Evolutionary conservation across 257 asterid genomes (phyloP).

Genomic region (Solanum appendiculatum): DNA sequence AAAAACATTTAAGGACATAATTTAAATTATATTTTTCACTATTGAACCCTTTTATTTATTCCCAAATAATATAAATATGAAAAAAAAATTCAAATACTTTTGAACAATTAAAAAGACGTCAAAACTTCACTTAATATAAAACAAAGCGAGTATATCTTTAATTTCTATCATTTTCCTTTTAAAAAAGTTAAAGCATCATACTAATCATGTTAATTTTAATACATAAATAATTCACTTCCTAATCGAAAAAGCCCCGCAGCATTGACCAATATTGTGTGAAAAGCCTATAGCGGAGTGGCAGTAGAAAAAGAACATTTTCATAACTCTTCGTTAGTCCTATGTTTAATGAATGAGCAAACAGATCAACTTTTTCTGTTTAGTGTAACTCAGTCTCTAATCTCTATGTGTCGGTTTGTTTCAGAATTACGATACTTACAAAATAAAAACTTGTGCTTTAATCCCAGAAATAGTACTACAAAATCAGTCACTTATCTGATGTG

Average conservation of each 20-base stretch:
- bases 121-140: too few relatives aligned
- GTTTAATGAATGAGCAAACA: not conserved
- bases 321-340: not conserved
- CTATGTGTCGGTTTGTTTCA: not conserved
- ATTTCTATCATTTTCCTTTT: too few relatives aligned
- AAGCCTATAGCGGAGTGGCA: not conserved
- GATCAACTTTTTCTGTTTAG: not conserved
- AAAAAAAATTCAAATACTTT: too few relatives aligned
- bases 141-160: too few relatives aligned
- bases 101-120: too few relatives aligned
- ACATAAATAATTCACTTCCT: not conserved
- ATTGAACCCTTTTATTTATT: too few relatives aligned
- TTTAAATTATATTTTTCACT: too few relatives aligned
- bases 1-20: too few relatives aligned
- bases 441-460: not conserved
- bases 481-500: not conserved
- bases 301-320: not conserved
- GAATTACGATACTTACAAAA: not conserved
- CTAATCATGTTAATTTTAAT: too few relatives aligned
- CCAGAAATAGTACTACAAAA: not conserved
- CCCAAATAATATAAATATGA: too few relatives aligned
- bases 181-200: too few relatives aligned
- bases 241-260: not conserved
- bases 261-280: not conserved
- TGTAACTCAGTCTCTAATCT: not conserved